phyloP scores from a whole-genome alignment of 108 stramenopile species.

The Nannochloropsis salina region DNA sequence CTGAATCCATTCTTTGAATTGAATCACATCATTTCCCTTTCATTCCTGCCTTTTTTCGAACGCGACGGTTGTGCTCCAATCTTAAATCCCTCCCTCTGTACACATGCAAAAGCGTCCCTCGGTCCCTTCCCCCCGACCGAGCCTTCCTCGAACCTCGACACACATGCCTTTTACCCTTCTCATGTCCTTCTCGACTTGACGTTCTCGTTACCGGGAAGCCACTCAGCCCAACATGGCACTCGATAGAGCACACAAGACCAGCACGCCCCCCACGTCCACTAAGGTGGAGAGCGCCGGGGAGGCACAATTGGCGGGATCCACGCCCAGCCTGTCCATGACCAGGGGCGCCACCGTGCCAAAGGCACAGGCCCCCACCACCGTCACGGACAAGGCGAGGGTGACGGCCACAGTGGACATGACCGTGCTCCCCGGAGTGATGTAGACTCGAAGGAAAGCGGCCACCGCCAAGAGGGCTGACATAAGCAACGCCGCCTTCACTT shows the following conservation, averaged over 20 bases:
- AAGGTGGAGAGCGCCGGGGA: conserved; percentile 48
- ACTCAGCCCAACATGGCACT: conserved; percentile 34
- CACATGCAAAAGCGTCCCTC: too few species aligned
- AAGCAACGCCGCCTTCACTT: conserved; percentile 34
- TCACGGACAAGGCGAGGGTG: conserved; percentile 40
- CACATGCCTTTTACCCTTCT: too few species aligned
- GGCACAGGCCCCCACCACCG: conserved; percentile 45
- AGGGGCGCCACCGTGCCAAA: conserved; percentile 51
- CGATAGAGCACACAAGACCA: conserved; percentile 45
- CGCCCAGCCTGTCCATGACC: conserved; percentile 47
- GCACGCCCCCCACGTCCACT: conserved; percentile 49
- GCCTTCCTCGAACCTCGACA: too few species aligned
- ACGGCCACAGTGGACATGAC: conserved; percentile 44
- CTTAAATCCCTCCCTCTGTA: too few species aligned
- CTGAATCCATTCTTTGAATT: too few species aligned
- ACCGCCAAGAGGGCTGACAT: conserved; percentile 32
- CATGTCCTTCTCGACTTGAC: too few species aligned
- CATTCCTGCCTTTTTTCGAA: too few species aligned
- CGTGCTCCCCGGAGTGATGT: conserved; percentile 43
- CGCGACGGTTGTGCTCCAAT: too few species aligned
- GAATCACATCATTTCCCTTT: too few species aligned
- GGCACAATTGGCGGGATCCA: conserved; percentile 51
- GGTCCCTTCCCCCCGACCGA: too few species aligned
- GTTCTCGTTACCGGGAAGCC: neutral
- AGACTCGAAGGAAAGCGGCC: conserved; percentile 43